phyloP scores from a whole-genome alignment of 306 rosid genomes.

The Castanospermum australe region DNA sequence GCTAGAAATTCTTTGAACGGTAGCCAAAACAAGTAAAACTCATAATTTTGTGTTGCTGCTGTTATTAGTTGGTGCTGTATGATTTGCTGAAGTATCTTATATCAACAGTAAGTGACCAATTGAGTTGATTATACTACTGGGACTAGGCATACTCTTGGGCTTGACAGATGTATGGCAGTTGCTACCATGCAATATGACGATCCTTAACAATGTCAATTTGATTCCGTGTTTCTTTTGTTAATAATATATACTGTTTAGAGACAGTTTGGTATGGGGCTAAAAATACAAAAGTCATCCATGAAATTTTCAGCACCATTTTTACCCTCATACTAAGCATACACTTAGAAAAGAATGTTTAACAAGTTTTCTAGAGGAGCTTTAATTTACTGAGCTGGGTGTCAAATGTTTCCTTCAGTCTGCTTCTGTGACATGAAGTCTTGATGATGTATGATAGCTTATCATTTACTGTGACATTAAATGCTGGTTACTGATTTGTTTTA shows the following conservation, averaged over 20 bases:
- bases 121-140: neutral
- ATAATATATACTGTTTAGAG: too few relatives aligned
- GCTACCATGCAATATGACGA: constrained; percentile 1
- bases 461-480: neutral
- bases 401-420: constrained; percentile 19
- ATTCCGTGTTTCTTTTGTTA: neutral
- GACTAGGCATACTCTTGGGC: neutral
- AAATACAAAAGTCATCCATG: too few relatives aligned
- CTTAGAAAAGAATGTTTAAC: neutral
- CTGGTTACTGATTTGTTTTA: constrained; percentile 11
- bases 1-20: neutral
- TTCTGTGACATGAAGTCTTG: constrained; percentile 17
- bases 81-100: neutral
- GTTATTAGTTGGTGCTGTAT: neutral
- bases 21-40: neutral
- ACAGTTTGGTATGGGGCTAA: too few relatives aligned
- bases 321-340: too few relatives aligned
- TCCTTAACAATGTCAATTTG: neutral
- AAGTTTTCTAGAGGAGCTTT: neutral
- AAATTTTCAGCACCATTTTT: too few relatives aligned
- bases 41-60: neutral
- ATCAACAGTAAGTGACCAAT: neutral
- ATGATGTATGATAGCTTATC: neutral
- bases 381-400: neutral
- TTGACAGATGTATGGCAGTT: neutral